Conservation (phyloP, 1,284 basidiomycete genomes). For the Paramarasmius palmivorus region DNA sequence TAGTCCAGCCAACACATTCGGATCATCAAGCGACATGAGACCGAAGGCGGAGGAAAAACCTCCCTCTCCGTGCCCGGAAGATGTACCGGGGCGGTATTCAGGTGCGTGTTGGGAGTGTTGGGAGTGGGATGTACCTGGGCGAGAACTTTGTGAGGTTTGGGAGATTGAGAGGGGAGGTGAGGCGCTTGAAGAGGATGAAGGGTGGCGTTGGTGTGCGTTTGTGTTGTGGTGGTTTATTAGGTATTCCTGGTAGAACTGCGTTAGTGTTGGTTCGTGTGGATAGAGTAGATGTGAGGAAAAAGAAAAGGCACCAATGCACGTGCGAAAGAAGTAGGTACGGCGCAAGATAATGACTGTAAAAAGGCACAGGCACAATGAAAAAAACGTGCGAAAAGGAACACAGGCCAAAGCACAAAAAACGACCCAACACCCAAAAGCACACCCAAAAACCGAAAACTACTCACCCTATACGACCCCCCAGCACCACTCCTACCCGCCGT, state of each 20-base stretch:
- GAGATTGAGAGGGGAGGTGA: neutral
- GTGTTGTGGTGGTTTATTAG: neutral
- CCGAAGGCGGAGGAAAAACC: conserved; percentile 70
- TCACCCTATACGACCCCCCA: conserved; percentile 1
- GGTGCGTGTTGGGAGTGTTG: too few relatives aligned
- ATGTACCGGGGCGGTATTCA: conserved; percentile 9
- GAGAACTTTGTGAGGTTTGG: neutral
- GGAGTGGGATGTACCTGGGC: too few relatives aligned
- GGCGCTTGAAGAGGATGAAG: neutral
- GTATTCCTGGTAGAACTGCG: too few relatives aligned
- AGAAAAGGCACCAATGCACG: too few relatives aligned
- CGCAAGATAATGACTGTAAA: too few relatives aligned
- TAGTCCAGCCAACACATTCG: conserved; percentile 60
- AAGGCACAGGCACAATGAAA: neutral
- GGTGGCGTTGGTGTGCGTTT: neutral
- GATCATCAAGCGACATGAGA: conserved; percentile 70
- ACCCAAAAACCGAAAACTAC: neutral
- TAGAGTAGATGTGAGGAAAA: too few relatives aligned
- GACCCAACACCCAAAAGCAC: too few relatives aligned
- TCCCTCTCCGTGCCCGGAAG: conserved; percentile 30
- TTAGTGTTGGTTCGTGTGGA: too few relatives aligned
- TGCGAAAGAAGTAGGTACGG: too few relatives aligned
- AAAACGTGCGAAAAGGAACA: neutral
- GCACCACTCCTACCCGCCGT: neutral
- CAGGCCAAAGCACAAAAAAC: conserved; percentile 26